Evolutionary conservation across 371 early-diverging fungal genomes (phyloP).

Genomic region (Zopfochytrium polystomum): DNA sequence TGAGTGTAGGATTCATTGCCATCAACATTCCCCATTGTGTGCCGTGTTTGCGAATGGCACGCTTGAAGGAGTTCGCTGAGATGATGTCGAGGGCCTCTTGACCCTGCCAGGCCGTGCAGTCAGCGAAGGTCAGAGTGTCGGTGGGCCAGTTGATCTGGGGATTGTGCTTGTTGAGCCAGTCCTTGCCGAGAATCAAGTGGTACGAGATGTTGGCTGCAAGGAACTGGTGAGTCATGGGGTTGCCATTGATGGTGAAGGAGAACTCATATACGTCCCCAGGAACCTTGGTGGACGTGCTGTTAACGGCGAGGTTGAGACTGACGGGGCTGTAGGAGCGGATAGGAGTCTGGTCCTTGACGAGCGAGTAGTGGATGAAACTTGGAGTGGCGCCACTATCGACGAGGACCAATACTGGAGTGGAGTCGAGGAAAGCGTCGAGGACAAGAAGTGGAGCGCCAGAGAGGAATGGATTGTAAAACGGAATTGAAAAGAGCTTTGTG

Average conservation of each 20-base stretch:
- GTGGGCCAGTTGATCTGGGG: constrained; percentile 12
- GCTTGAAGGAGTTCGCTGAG: no score
- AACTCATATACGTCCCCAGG: neutral
- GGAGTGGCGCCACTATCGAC: constrained; percentile 14
- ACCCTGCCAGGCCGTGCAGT: no score
- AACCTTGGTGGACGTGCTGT: neutral
- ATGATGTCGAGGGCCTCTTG: no score
- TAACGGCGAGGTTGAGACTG: no score
- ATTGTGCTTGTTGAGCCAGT: constrained; percentile 13
- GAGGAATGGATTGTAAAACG: no score
- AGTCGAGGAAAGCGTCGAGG: neutral
- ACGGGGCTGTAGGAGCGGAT: no score
- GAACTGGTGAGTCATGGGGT: neutral
- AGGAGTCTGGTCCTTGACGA: no score
- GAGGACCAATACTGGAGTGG: neutral
- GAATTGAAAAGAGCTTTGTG: no score
- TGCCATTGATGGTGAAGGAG: neutral
- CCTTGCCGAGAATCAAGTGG: constrained; percentile 22
- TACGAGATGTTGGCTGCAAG: constrained; percentile 3
- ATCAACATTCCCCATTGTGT: no score
- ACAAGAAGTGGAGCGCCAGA: no score
- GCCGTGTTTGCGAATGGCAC: no score
- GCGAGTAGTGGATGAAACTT: constrained; percentile 3
- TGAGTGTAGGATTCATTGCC: no score
- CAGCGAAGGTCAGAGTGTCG: constrained; percentile 8